Evolutionary conservation across 2,329 filamentous ascomycete species (phyloP).

Genomic region (Tolypocladium paradoxum): DNA sequence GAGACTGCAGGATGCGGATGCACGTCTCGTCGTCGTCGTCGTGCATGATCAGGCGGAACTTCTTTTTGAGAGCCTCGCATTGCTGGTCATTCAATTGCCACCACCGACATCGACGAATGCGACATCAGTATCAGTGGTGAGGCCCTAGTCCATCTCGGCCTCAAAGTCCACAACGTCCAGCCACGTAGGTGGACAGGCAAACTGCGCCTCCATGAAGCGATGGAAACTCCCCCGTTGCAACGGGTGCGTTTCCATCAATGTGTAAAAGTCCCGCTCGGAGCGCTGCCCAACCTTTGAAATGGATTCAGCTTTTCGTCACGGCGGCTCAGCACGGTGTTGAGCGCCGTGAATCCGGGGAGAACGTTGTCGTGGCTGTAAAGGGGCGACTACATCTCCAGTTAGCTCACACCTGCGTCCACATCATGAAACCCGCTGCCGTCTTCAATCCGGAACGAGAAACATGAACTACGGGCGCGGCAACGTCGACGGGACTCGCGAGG

Average conservation of each 20-base stretch:
- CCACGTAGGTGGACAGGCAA: slow-evolving; percentile 12
- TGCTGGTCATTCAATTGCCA: slow-evolving; percentile 12
- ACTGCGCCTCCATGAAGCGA: slow-evolving; percentile 14
- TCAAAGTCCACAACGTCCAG: slow-evolving; percentile 11
- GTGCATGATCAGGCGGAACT: slow-evolving; percentile 17
- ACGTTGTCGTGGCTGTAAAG: slow-evolving; percentile 8
- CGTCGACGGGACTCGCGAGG: background rate
- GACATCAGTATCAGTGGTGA: background rate
- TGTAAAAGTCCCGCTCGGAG: slow-evolving; percentile 8
- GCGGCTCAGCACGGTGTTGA: slow-evolving; percentile 6
- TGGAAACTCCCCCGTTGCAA: slow-evolving; percentile 12
- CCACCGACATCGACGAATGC: slow-evolving; percentile 12
- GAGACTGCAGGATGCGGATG: slow-evolving; percentile 10
- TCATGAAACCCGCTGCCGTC: background rate
- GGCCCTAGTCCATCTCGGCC: slow-evolving; percentile 5
- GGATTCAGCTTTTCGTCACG: slow-evolving; percentile 5
- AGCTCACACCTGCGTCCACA: background rate
- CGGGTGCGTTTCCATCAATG: slow-evolving; percentile 9
- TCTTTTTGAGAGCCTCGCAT: slow-evolving; percentile 5
- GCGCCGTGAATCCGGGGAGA: slow-evolving; percentile 5
- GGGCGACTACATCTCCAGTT: background rate
- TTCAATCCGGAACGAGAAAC: background rate
- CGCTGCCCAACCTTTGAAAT: slow-evolving; percentile 8
- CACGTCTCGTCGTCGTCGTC: slow-evolving; percentile 14
- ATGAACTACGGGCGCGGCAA: background rate